phyloP scores from a whole-genome alignment of 1,284 basidiomycete genomes.

The Naganishia sp. region DNA sequence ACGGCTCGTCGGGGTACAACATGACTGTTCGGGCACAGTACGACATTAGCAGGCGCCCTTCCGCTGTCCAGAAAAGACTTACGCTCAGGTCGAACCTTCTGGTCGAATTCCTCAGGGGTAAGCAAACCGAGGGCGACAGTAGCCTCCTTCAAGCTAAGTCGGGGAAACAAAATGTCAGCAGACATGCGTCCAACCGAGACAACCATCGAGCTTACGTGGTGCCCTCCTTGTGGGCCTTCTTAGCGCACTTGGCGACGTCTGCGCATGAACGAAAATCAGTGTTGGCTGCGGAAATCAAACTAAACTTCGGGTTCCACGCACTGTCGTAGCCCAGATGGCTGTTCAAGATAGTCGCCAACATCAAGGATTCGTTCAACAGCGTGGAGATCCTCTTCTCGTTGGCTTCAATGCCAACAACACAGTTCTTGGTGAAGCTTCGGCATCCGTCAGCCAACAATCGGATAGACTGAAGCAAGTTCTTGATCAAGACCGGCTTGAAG shows the following conservation, averaged over 20 bases:
- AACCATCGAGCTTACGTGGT: constrained; percentile 61
- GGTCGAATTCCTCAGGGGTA: constrained; percentile 89
- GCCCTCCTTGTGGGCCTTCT: constrained; percentile 99
- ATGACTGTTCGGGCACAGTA: constrained; percentile 41
- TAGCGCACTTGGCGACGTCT: constrained; percentile 97
- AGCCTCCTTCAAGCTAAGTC: constrained; percentile 75
- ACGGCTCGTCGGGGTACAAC: constrained; percentile 51
- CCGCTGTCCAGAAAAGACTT: constrained; percentile 35
- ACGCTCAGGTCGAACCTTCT: constrained; percentile 87
- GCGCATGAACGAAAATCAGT: constrained; percentile 18
- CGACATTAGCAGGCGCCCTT: neutral
- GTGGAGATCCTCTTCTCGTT: constrained; percentile 90
- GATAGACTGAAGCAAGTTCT: constrained; percentile 95
- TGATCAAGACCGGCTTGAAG: constrained; percentile 98
- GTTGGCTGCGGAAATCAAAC: neutral
- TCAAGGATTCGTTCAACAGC: constrained; percentile 89
- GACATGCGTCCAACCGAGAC: neutral
- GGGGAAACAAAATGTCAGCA: neutral
- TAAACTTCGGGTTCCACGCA: constrained; percentile 56
- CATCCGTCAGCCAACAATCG: constrained; percentile 89
- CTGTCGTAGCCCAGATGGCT: constrained; percentile 91
- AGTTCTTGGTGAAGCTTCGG: constrained; percentile 93
- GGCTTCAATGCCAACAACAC: constrained; percentile 92
- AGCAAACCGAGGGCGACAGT: constrained; percentile 84
- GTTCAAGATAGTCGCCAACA: constrained; percentile 95